phyloP scores from a whole-genome alignment of 352 stramenopile species.

The Globisporangium ultimum region DNA sequence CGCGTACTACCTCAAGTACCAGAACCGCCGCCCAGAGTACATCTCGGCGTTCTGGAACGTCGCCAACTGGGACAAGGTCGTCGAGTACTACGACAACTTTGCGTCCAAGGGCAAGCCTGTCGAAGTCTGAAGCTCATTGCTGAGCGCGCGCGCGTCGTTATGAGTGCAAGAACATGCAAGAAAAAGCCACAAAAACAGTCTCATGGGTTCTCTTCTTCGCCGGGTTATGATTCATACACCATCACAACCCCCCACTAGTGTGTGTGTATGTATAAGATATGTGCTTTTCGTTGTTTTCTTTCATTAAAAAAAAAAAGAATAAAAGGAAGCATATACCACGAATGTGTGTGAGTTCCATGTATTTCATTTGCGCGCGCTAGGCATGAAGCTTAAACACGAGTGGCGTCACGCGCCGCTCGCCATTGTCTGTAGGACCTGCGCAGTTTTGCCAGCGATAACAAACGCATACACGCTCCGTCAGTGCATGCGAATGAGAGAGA shows the following conservation, averaged over 20 bases:
- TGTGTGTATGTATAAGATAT: too few species aligned
- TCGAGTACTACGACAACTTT: conserved; percentile 90
- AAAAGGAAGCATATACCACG: too few species aligned
- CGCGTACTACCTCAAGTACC: conserved; percentile 97
- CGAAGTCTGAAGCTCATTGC: conserved; percentile 59
- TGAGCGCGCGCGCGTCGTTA: background rate
- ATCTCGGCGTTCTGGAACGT: conserved; percentile 98
- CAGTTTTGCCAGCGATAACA: background rate
- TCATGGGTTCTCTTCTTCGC: too few species aligned
- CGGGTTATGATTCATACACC: too few species aligned
- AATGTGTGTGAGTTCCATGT: too few species aligned
- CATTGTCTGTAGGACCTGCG: conserved; percentile 30
- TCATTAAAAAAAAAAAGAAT: background rate
- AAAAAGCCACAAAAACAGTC: too few species aligned
- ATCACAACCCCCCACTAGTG: too few species aligned
- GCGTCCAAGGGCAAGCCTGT: conserved; percentile 82
- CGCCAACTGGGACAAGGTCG: conserved; percentile 93
- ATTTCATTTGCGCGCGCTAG: background rate
- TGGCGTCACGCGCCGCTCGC: conserved; percentile 28
- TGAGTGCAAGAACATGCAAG: background rate
- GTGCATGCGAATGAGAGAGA: background rate
- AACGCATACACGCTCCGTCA: background rate
- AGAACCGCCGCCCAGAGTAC: conserved; percentile 95
- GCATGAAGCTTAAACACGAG: conserved; percentile 23
- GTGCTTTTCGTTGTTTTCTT: background rate